Conservation (phyloP, 2,329 filamentous ascomycete species). For the Neofusicoccum kwambonambiense region DNA sequence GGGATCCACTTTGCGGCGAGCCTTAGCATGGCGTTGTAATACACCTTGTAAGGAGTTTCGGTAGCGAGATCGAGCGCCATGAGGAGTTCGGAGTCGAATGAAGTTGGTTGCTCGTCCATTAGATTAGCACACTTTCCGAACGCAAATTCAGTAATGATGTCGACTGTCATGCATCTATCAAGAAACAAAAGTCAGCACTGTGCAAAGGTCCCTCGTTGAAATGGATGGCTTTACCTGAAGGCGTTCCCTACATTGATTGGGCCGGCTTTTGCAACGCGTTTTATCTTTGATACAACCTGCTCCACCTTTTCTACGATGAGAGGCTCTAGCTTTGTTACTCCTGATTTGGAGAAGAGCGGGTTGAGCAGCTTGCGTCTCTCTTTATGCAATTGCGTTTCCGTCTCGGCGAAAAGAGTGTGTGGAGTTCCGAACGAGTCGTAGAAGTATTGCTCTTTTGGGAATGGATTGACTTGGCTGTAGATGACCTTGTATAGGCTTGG, state of each 20-base stretch:
- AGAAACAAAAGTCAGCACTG: neutral
- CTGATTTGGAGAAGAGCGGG: conserved; percentile 18
- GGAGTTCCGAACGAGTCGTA: conserved; percentile 10
- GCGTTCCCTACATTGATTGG: conserved; percentile 19
- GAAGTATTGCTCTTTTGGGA: conserved; percentile 20
- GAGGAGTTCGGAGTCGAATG: neutral
- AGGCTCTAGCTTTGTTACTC: conserved; percentile 16
- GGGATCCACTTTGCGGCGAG: neutral
- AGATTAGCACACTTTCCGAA: conserved; percentile 23
- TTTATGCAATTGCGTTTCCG: conserved; percentile 23
- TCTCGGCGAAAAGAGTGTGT: conserved; percentile 1
- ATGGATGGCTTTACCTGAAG: too few species aligned
- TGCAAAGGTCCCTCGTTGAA: too few species aligned
- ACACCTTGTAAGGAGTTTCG: neutral
- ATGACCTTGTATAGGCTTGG: conserved; percentile 19
- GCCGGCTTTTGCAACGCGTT: conserved; percentile 14
- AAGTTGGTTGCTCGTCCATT: conserved; percentile 19
- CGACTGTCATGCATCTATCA: conserved; percentile 20
- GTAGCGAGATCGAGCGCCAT: neutral
- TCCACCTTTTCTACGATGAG: conserved; percentile 9
- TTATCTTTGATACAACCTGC: conserved; percentile 11
- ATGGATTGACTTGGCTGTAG: conserved; percentile 7
- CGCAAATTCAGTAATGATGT: conserved; percentile 24
- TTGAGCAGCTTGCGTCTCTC: conserved; percentile 18
- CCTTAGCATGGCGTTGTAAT: neutral